Percentiles rank a stretch among this genome's conserved stretches.
These are phyloP conservation scores for Chrysanthemum makinoi DNA, from an alignment of 129 eudicot genomes.

Conservation along the genomic window DNA sequence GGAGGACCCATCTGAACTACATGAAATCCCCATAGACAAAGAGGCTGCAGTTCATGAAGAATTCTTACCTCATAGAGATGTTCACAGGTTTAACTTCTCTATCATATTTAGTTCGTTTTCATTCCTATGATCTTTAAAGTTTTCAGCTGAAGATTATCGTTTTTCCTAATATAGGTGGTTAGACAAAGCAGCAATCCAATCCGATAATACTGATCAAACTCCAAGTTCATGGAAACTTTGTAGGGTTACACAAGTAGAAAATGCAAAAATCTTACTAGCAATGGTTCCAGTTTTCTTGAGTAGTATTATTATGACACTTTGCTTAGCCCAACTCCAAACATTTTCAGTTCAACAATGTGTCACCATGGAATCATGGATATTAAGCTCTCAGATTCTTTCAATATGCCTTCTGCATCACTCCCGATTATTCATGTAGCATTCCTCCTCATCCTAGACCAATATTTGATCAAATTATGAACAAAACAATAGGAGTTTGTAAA, in stretches of 20 bases:
- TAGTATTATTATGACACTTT: constrained; percentile 64
- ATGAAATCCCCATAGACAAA: constrained; percentile 53
- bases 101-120: background rate
- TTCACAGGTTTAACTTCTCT: constrained; percentile 42
- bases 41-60: constrained; percentile 49
- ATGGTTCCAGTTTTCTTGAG: constrained; percentile 63
- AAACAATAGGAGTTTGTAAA: too few species aligned
- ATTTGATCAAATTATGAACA: too few species aligned
- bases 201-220: constrained; percentile 16
- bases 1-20: constrained; percentile 38
- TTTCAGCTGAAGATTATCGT: background rate
- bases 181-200: constrained; percentile 71
- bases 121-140: background rate
- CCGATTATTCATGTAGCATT: constrained; percentile 57
- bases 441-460: constrained; percentile 30
- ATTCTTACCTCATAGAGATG: constrained; percentile 62
- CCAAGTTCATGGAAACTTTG: constrained; percentile 74
- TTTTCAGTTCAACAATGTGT: constrained; percentile 64
- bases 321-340: constrained; percentile 81
- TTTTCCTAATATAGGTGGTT: constrained; percentile 41
- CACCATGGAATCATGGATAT: constrained; percentile 93
- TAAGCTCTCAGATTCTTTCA: constrained; percentile 45
- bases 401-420: constrained; percentile 69
- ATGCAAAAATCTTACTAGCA: constrained; percentile 64
- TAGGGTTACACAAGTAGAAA: constrained; percentile 85